Base-by-base conservation (phyloP, 1,139 yeast genomes). In the Zygoascus hellenicus region DNA sequence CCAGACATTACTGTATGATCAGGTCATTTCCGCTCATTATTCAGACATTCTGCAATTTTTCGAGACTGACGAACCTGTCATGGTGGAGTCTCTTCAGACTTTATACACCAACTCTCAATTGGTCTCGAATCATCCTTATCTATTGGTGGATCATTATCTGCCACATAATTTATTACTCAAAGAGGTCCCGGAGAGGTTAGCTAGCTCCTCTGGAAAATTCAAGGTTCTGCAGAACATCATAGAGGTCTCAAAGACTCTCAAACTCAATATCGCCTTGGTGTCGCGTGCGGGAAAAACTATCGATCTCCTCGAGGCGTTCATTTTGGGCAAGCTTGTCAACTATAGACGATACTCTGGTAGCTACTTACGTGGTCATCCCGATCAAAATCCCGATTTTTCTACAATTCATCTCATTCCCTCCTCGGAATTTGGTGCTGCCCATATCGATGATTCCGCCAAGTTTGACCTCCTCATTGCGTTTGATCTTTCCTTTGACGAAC, bases 1-100 rank as follows among this genome's bases (percentile, higher is more conserved):
- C 56, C 97, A 92, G 62, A 83, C 82, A 58, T 95, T 88, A 60
- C 74, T 92, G 47, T 86, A 92, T n/a, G 96, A 90, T 66, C 96
- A 89, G 62, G 89, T 92, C 28, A 85, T 92, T 6, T 85, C 96
- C 1, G 70, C 89, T 39, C 97, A 92, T 64, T 89, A 89, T 61
- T 81, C 95, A 31, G 97, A 90, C 62, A 87, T 92, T 48, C 71
- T 90, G 57, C 83, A 88, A 65, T 88, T 83, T 64, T 89, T 88
- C 60, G 96, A 88, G 62, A 79, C 87, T 0, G 64, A 66, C 31
- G 71, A 72, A 45, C 65, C 65, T 34, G 77, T 83, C 45, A 77
- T 86, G 42, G 62, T 82, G 84, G 17, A 57, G 43, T 57, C 61
- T 11, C 70, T 89, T 58, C 78, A 80, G 53, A 84, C 87, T 6